Conservation (phyloP, 192 early-diverging fungal species). For the Mortierella hygrophila region DNA sequence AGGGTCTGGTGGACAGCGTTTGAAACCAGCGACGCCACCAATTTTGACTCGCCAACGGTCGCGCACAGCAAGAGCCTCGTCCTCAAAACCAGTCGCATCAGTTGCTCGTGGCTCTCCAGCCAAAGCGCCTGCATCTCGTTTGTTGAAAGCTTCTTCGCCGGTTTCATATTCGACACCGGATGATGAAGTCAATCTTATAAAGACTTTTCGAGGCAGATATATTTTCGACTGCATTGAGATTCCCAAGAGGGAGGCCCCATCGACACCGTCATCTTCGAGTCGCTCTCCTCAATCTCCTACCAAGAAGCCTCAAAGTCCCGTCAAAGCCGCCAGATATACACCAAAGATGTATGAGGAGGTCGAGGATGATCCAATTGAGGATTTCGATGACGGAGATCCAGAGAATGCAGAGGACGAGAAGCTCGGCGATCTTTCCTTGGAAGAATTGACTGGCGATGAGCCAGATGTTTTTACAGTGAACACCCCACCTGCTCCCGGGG, state of each 20-base stretch:
- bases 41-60: conserved; percentile 1
- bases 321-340: neutral
- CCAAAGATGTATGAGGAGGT: conserved; percentile 19
- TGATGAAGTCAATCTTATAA: neutral
- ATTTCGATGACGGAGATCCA: conserved; percentile 18
- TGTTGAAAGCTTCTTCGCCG: neutral
- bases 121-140: neutral
- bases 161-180: neutral
- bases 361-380: conserved; percentile 27
- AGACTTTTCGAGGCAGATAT: neutral
- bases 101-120: neutral
- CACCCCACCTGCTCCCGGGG: neutral
- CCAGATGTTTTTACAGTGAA: neutral
- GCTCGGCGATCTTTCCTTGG: neutral
- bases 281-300: neutral
- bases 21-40: neutral
- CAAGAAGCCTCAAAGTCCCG: neutral
- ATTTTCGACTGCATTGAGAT: conserved; percentile 21
- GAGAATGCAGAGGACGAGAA: neutral
- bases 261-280: neutral
- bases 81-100: neutral
- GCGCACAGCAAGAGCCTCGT: neutral
- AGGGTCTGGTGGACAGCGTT: neutral
- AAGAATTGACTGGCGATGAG: neutral
- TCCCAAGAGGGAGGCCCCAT: neutral